These are phyloP conservation scores for Talaromyces funiculosus DNA, from an alignment of 2,329 filamentous ascomycete genomes.

Conservation along the genomic window DNA sequence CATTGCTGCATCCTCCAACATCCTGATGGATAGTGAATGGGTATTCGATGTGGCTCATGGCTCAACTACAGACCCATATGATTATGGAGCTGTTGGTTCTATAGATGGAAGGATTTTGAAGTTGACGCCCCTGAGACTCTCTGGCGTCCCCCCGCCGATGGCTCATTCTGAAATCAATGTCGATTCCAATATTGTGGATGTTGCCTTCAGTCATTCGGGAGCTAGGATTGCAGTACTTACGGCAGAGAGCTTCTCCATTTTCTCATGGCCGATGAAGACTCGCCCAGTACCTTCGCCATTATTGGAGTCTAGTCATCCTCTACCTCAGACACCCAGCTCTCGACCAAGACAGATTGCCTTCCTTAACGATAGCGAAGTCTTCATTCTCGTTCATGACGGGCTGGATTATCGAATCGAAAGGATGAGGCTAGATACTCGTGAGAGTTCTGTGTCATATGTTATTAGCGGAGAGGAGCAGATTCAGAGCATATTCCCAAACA, in stretches of 20 bases:
- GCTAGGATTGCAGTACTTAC: slow-evolving; percentile 68
- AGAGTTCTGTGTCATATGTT: slow-evolving; percentile 26
- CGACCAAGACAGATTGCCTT: slow-evolving; percentile 46
- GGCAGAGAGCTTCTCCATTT: slow-evolving; percentile 60
- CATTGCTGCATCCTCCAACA: slow-evolving; percentile 47
- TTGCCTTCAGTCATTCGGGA: slow-evolving; percentile 64
- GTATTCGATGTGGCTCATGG: slow-evolving; percentile 64
- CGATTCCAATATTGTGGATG: slow-evolving; percentile 62
- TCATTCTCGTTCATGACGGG: slow-evolving; percentile 36
- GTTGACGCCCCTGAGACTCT: slow-evolving; percentile 74
- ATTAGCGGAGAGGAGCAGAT: slow-evolving; percentile 30
- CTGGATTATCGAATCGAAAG: slow-evolving; percentile 27
- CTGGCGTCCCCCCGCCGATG: slow-evolving; percentile 92
- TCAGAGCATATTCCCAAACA: slow-evolving; percentile 32
- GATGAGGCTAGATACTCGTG: slow-evolving; percentile 31
- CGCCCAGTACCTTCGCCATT: slow-evolving; percentile 32
- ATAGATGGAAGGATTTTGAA: slow-evolving; percentile 77
- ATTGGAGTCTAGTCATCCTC: slow-evolving; percentile 34
- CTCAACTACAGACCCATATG: slow-evolving; percentile 63
- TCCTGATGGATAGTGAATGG: slow-evolving; percentile 59
- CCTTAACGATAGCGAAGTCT: slow-evolving; percentile 37
- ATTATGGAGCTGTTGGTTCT: slow-evolving; percentile 74
- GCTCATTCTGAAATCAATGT: slow-evolving; percentile 67
- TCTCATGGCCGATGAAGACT: slow-evolving; percentile 58
- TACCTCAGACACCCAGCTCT: slow-evolving; percentile 24